A percentile compares a stretch with the other conserved stretches of the same genome.
These are phyloP conservation scores for Macrophomina phaseolina DNA, from an alignment of 2,329 filamentous ascomycete species.

Conservation along the genomic window DNA sequence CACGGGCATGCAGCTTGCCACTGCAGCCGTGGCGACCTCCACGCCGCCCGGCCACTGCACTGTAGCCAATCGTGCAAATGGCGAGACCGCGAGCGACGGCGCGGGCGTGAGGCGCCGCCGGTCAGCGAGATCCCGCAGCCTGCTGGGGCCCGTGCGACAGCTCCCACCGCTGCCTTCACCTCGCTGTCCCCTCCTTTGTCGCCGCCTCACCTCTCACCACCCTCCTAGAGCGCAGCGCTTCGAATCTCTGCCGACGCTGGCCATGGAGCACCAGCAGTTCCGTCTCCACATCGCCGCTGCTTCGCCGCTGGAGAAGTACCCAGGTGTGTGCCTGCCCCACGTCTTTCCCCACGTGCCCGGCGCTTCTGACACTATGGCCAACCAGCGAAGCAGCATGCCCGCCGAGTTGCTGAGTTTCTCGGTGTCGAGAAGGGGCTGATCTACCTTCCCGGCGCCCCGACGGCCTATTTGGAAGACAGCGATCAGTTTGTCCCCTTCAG, in stretches of 20 bases:
- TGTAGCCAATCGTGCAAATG: neutral
- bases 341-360: conserved; percentile 3
- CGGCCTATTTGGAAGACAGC: conserved; percentile 61
- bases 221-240: conserved; percentile 14
- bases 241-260: conserved; percentile 10
- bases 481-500: conserved; percentile 63
- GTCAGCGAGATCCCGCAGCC: neutral
- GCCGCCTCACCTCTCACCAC: conserved; percentile 8
- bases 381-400: conserved; percentile 49
- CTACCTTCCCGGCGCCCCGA: conserved; percentile 60
- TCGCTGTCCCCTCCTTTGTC: conserved; percentile 12
- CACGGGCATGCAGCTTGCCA: neutral
- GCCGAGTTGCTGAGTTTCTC: conserved; percentile 44
- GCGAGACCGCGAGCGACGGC: neutral
- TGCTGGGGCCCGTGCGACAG: neutral
- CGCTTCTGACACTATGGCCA: conserved; percentile 20
- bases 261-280: conserved; percentile 35
- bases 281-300: conserved; percentile 43
- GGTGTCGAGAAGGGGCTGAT: conserved; percentile 54
- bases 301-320: conserved; percentile 46
- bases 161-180: conserved; percentile 9
- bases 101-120: conserved; percentile 9
- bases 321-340: conserved; percentile 38
- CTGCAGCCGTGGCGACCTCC: neutral
- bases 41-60: neutral